Percentiles rank a stretch among this genome's conserved stretches.
These are phyloP conservation scores for Starmerella roubikii DNA, from an alignment of 805 yeast species.

Conservation along the genomic window DNA sequence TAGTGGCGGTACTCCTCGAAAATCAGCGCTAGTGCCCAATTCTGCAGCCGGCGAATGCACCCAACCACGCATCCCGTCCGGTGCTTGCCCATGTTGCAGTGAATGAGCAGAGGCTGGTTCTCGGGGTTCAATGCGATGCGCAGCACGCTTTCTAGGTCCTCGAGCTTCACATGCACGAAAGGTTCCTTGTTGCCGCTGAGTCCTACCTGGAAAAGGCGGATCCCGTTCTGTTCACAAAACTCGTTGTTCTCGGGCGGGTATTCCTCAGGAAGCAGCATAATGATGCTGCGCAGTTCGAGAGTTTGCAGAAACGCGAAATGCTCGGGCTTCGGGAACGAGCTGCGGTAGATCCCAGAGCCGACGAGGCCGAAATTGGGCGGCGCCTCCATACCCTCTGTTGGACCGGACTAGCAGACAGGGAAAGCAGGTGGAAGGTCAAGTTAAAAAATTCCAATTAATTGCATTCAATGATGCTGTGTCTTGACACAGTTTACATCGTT, in stretches of 20 bases:
- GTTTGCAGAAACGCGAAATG: slow-evolving; percentile 58
- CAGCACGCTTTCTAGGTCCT: slow-evolving; percentile 63
- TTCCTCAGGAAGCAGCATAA: slow-evolving; percentile 82
- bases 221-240: slow-evolving; percentile 47
- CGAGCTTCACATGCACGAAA: slow-evolving; percentile 35
- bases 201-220: slow-evolving; percentile 72
- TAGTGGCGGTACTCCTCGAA: slow-evolving; percentile 91
- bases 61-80: slow-evolving; percentile 95
- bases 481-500: no score
- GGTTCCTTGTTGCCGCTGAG: slow-evolving; percentile 75
- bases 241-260: slow-evolving; percentile 66
- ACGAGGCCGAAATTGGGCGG: slow-evolving; percentile 92
- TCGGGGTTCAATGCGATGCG: slow-evolving; percentile 68
- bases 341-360: slow-evolving; percentile 61
- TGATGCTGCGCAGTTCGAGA: slow-evolving; percentile 54
- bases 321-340: slow-evolving; percentile 79
- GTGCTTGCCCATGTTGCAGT: slow-evolving; percentile 93
- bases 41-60: slow-evolving; percentile 72
- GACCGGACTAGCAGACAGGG: no score
- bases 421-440: no score
- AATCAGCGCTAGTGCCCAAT: slow-evolving; percentile 87
- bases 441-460: no score
- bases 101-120: slow-evolving; percentile 85
- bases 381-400: no score
- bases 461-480: no score